Evolutionary conservation across 805 yeast species (phyloP).

Genomic region (Zygosaccharomyces bailii): DNA sequence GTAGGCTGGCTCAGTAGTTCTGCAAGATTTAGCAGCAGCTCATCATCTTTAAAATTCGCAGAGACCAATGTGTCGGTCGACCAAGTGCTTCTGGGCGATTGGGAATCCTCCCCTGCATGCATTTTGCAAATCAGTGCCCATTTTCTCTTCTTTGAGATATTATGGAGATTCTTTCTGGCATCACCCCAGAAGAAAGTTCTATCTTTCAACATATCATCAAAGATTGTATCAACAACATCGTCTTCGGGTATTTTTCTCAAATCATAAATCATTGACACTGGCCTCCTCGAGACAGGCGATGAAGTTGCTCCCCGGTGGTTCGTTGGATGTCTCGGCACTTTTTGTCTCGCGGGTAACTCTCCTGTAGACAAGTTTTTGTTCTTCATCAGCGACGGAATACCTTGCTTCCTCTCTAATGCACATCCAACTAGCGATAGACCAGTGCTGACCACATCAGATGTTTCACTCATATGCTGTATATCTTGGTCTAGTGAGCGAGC

Average conservation of each 20-base stretch:
- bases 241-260: conserved; percentile 19
- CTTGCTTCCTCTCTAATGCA: conserved; percentile 4
- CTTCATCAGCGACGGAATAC: conserved; percentile 9
- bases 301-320: not conserved
- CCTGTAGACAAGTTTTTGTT: conserved; percentile 19
- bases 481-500: conserved; percentile 20
- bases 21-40: conserved; percentile 9
- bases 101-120: conserved; percentile 9
- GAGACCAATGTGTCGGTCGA: conserved; percentile 9
- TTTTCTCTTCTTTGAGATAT: conserved; percentile 27
- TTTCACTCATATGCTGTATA: conserved; percentile 3
- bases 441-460: conserved; percentile 14
- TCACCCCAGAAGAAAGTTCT: conserved; percentile 30
- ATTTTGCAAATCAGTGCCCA: conserved; percentile 33
- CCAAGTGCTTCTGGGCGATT: conserved; percentile 4
- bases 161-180: conserved; percentile 24
- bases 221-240: conserved; percentile 21
- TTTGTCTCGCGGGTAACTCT: conserved; percentile 4
- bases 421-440: conserved; percentile 26
- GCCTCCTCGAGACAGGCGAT: not conserved
- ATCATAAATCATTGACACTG: not conserved
- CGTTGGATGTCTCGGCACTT: not conserved
- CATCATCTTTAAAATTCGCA: conserved; percentile 6
- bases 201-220: conserved; percentile 23
- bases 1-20: conserved; percentile 6